Percentiles rank a stretch among this genome's conserved stretches.
Evolutionary conservation across 306 rosid genomes (phyloP).

Genomic region (Malus sylvestris): DNA sequence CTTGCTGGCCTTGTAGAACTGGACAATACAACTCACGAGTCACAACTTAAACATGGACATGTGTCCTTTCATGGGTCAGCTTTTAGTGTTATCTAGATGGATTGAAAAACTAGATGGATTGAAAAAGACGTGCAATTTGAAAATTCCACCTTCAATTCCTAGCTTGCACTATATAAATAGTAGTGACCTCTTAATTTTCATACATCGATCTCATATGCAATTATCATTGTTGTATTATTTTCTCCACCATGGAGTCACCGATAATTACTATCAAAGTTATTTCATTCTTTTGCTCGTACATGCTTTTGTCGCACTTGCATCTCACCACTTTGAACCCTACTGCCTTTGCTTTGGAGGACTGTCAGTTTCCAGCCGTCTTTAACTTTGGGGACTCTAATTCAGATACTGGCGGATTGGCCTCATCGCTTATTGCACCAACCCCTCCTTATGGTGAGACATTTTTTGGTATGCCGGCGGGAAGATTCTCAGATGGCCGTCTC

Average conservation of each 20-base stretch:
- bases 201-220: too few species aligned
- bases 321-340: background rate
- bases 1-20: too few species aligned
- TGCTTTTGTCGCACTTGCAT: background rate
- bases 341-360: conserved; percentile 8
- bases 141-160: too few species aligned
- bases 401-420: conserved; percentile 43
- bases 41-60: too few species aligned
- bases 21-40: too few species aligned
- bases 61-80: too few species aligned
- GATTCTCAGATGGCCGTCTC: conserved; percentile 19
- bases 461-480: conserved; percentile 31
- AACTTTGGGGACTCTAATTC: conserved; percentile 53
- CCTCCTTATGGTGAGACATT: conserved; percentile 50
- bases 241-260: background rate
- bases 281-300: background rate
- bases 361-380: conserved; percentile 45
- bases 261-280: background rate
- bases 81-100: too few species aligned
- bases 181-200: too few species aligned
- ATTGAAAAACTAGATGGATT: too few species aligned
- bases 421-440: background rate
- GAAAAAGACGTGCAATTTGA: too few species aligned
- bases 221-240: background rate
- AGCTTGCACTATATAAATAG: too few species aligned